Base-by-base conservation (phyloP, 805 yeast genomes). In the Saccharomycopsis fermentans region DNA sequence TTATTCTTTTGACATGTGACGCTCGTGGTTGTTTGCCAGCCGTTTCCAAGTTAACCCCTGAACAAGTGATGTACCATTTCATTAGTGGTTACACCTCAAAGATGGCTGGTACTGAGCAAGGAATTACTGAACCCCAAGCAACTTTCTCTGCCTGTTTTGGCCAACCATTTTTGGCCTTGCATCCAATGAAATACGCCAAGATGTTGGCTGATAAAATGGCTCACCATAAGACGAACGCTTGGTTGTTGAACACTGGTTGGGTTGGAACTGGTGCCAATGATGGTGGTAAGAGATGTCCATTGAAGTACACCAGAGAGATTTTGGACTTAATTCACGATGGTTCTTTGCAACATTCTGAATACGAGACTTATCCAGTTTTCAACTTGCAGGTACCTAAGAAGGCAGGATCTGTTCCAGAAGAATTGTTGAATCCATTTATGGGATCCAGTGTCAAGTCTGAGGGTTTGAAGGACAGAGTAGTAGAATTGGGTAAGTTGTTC, bases 41-140 rank as follows among this genome's bases (percentile, higher is more conserved):
- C 63, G 95, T 92, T 64, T 90, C 97, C 63, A 89, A 86, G 75
- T 82, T 92, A 72, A 81, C 96, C 47, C 90, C 90, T 70, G 88
- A 92, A 67, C 98, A 92, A 77, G 98, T 92, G 65, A 92, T 94
- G 98, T 92, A 94, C 81, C 98, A 92, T 77, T 92, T 92, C 77
- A 92, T 92, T 67, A 87, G 96, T 64, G 99, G 99, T 69, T 92
- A 92, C 82, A 92, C 99, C 63, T 92, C 98, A 58, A 92, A 94
- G 83, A 92, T 92, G 96, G 97, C 99, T 63, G 98, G 98, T 73
- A 92, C 99, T 57, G 99, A 92, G 77, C 95, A 89, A 73, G 99
- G 99, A 75, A 89, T 92, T 65, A 91, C 97, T 63, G 97, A 92
- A 77, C 98, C 99, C 63, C 90, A 88, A 74, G 96, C 97, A 59